These are phyloP conservation scores for Diplotaxis tenuifolia DNA, from an alignment of 345 rosid species.

Conservation along the genomic window DNA sequence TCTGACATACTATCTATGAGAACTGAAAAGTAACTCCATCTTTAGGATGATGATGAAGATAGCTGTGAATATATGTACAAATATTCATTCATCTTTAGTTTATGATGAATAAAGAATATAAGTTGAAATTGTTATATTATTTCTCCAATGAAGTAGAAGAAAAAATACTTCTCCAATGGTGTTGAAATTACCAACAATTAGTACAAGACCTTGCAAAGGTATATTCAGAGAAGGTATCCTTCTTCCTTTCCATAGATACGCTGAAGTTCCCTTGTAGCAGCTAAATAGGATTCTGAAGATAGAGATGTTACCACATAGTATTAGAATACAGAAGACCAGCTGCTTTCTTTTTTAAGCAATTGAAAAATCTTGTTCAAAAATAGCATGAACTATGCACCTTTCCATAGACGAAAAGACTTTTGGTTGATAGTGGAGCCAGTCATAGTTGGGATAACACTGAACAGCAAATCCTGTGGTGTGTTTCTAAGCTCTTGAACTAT, in stretches of 20 bases:
- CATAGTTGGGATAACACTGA: constrained; percentile 60
- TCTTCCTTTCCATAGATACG: constrained; percentile 74
- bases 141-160: not conserved
- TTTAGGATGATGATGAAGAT: not conserved
- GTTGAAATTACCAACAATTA: constrained; percentile 23
- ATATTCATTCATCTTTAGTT: not conserved
- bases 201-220: constrained; percentile 22
- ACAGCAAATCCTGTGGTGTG: constrained; percentile 62
- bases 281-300: constrained; percentile 62
- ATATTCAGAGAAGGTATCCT: constrained; percentile 38
- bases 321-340: not conserved
- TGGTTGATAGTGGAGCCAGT: constrained; percentile 75
- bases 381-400: constrained; percentile 42
- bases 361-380: not conserved
- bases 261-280: constrained; percentile 72
- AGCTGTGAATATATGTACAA: not conserved
- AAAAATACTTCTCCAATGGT: not conserved
- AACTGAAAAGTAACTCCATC: not conserved
- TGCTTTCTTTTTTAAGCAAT: not conserved
- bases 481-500: constrained; percentile 76
- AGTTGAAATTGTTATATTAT: not conserved
- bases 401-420: constrained; percentile 72
- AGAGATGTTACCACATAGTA: not conserved
- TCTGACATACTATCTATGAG: not conserved
- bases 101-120: not conserved